Evolutionary conservation across 2,329 filamentous ascomycete species (phyloP), one percentile per base, ranked within the genome.

Genomic region (Nemania abortiva): DNA sequence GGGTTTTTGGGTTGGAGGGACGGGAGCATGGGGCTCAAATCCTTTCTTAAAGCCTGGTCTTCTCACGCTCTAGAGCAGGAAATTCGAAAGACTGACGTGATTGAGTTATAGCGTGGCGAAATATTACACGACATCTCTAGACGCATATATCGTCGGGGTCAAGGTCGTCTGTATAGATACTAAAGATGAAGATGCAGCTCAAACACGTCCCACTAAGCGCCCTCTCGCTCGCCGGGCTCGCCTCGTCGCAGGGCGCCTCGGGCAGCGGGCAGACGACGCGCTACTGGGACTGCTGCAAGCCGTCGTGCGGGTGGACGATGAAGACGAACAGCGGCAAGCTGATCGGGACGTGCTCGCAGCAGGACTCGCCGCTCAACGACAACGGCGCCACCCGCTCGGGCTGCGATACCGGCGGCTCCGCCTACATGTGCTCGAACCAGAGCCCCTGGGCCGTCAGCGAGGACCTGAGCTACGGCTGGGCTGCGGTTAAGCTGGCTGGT

Each of bases 271-370:
- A 72, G 56, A 81, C 80, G 59, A 82, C 79, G 34, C 75, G 85
- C 68, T 87, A 86, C 77, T 87, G 87, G 86, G 90, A 92, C 78
- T 92, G 90, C 82, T 92, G 90, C 82, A 92, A 93, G 83, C 87
- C 89, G 27, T 90, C 88, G 22, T 92, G 90, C 77, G 83, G 84
- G 3, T 88, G 89, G 89, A 77, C 82, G 13, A 84, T 79, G 63
- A 91, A 91, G 78, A 87, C 86, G 15, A 70, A 82, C 49, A 83
- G 89, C 77, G 81, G 79, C 66, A 76, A 77, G 58, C 85, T 88
- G 15, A 85, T 89, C 42, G 79, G 80, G 20, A 86, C 86, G 42
- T 91, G 89, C 79, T 81, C 86, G 75, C 83, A 81, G 71, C 80
- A 84, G 72, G 86, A 90, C 81, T 83, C 84, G 66, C 86, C 85